Evolutionary conservation across 805 yeast species (phyloP), one percentile per base, ranked within the genome.

Genomic region (Schizosaccharomyces japonicus): DNA sequence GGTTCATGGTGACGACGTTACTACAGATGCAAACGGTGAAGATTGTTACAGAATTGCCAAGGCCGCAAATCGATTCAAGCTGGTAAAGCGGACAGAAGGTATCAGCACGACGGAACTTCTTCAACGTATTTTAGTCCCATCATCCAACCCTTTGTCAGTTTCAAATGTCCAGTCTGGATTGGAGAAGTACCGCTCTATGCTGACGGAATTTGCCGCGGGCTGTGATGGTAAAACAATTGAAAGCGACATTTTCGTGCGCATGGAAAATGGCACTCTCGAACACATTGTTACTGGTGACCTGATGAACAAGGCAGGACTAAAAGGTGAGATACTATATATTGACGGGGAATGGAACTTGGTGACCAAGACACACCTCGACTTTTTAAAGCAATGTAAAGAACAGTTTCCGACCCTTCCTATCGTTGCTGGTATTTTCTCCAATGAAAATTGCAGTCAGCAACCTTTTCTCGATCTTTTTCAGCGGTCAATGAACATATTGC

Each of bases 1-100:
- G n/a, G 94, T 90, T 8, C 98, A 90, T 61, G 98, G 98, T 5
- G 98, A 90, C 62, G 98, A 90, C 58, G 83, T 90, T 53, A 90
- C 95, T 25, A 80, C 95, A 1, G 96, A 90, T 62, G 94, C 94
- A 13, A 70, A 82, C 57, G 98, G 98, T 2, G 76, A 81, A 49
- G 98, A 90, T 63, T 83, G 95, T 57, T 90, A 90, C 63, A 78
- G 79, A 50, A 68, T 60, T 25, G 81, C 85, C 53, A 85, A 87
- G 59, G 82, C 58, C 94, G 92, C n/a, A 64, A 87, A 53, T 23
- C 42, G 23, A 21, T 81, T 87, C 59, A 70, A 77, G 19, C 83
- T 82, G n/a, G 96, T 90, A 40, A 84, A 81, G 61, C 68, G 98
- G 53, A 90, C 98, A 0, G 87, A 84, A 11, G 85, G 85, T 57